These are phyloP conservation scores for Diaporthe nobilis DNA, from an alignment of 2,329 filamentous ascomycete species.

Conservation along the genomic window DNA sequence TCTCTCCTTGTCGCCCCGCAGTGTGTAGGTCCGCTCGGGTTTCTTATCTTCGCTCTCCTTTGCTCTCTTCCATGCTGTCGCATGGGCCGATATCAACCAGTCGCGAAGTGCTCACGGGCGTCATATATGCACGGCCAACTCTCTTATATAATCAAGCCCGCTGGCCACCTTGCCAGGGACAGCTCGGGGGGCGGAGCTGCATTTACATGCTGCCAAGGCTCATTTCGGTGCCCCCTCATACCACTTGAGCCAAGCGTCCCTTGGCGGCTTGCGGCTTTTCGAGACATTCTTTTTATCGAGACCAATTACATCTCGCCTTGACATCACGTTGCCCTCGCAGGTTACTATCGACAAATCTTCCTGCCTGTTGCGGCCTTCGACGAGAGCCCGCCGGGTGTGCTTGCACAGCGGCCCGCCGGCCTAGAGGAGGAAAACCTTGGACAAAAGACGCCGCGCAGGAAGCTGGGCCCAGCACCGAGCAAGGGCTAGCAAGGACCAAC, in stretches of 20 bases:
- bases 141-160: conserved; percentile 12
- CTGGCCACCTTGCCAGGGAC: not conserved
- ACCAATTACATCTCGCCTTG: conserved; percentile 9
- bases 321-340: conserved; percentile 24
- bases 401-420: conserved; percentile 23
- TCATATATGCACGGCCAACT: not conserved
- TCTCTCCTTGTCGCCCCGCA: not conserved
- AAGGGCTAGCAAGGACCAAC: conserved; percentile 12
- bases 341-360: conserved; percentile 4
- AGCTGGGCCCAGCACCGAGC: not conserved
- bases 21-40: not conserved
- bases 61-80: not conserved
- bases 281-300: conserved; percentile 3
- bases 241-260: conserved; percentile 16
- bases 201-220: conserved; percentile 11
- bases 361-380: not conserved
- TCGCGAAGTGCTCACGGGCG: not conserved
- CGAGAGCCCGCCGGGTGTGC: conserved; percentile 6
- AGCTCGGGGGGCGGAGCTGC: conserved; percentile 3
- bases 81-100: not conserved
- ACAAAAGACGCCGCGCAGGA: not conserved
- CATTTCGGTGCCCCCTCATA: conserved; percentile 18
- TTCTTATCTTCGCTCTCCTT: not conserved
- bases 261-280: conserved; percentile 10
- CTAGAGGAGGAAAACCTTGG: not conserved